A percentile compares a stretch with the other conserved stretches of the same genome.
These are phyloP conservation scores for Fraxinus cuspidata DNA, from an alignment of 257 asterid genomes.

Conservation along the genomic window DNA sequence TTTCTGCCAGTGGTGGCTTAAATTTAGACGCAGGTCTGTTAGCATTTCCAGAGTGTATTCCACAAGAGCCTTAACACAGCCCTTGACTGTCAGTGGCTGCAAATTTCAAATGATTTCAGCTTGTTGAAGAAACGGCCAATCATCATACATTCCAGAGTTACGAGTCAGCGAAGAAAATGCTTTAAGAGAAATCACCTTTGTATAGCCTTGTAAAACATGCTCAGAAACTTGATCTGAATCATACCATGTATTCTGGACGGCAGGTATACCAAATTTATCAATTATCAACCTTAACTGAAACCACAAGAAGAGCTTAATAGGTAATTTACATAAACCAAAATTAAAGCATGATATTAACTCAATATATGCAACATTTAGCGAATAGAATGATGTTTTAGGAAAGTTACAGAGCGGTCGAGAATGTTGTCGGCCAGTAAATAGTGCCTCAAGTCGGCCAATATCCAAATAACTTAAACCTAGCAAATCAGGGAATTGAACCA, in stretches of 20 bases:
- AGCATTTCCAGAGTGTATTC: constrained; percentile 77
- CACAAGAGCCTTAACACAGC: constrained; percentile 86
- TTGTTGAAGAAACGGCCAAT: background rate
- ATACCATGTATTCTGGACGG: constrained; percentile 75
- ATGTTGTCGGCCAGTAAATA: background rate
- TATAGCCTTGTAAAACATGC: constrained; percentile 74
- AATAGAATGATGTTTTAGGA: background rate
- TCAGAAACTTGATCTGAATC: constrained; percentile 80
- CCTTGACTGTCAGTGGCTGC: constrained; percentile 85
- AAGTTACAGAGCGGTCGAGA: background rate
- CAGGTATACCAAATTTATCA: constrained; percentile 66
- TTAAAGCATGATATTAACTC: background rate
- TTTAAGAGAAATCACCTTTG: constrained; percentile 57
- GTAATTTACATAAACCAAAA: background rate
- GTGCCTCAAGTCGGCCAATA: background rate
- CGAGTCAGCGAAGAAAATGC: constrained; percentile 7
- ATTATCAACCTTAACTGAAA: constrained; percentile 76
- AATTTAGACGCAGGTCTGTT: constrained; percentile 53
- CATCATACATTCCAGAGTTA: background rate
- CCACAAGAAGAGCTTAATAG: constrained; percentile 7
- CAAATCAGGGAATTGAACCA: background rate
- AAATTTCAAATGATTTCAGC: constrained; percentile 16
- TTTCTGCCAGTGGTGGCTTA: constrained; percentile 51
- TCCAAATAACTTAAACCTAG: background rate
- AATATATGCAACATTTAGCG: background rate